phyloP scores from a whole-genome alignment of 176 grass and related monocot species.

The Musa beccarii region DNA sequence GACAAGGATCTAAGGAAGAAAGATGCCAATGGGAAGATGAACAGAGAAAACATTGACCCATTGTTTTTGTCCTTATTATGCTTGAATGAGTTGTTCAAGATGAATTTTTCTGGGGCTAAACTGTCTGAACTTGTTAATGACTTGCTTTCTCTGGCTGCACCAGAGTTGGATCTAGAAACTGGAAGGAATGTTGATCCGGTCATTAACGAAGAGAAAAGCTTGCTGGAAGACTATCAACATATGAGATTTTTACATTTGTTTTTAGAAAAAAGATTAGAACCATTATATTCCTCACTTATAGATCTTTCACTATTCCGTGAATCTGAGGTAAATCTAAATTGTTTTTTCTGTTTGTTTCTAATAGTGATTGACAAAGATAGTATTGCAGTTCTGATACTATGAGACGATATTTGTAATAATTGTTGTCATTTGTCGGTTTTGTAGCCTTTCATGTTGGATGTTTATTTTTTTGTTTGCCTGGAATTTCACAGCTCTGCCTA shows the following conservation, averaged over 20 bases:
- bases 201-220: slow-evolving; percentile 12
- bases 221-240: slow-evolving; percentile 17
- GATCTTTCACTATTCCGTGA: slow-evolving; percentile 54
- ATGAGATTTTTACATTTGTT: slow-evolving; percentile 29
- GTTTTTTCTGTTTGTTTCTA: not conserved
- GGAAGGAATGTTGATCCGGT: slow-evolving; percentile 19
- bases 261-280: slow-evolving; percentile 43
- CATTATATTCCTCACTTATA: slow-evolving; percentile 44
- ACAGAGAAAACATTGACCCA: slow-evolving; percentile 49
- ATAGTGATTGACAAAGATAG: not conserved
- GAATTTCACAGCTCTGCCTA: too few relatives aligned
- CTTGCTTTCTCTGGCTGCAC: slow-evolving; percentile 31
- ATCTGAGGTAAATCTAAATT: slow-evolving; percentile 52
- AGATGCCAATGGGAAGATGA: slow-evolving; percentile 43
- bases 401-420: too few relatives aligned
- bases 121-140: slow-evolving; percentile 33
- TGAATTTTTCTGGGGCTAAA: slow-evolving; percentile 40
- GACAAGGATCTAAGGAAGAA: slow-evolving; percentile 47
- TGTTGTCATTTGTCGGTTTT: too few relatives aligned
- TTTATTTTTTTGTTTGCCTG: too few relatives aligned
- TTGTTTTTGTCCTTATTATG: slow-evolving; percentile 53
- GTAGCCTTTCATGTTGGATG: too few relatives aligned
- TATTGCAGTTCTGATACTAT: not conserved
- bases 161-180: slow-evolving; percentile 30
- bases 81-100: slow-evolving; percentile 48